phyloP scores from a whole-genome alignment of 73 alveolate genomes.

The Symbiodinium pilosum region DNA sequence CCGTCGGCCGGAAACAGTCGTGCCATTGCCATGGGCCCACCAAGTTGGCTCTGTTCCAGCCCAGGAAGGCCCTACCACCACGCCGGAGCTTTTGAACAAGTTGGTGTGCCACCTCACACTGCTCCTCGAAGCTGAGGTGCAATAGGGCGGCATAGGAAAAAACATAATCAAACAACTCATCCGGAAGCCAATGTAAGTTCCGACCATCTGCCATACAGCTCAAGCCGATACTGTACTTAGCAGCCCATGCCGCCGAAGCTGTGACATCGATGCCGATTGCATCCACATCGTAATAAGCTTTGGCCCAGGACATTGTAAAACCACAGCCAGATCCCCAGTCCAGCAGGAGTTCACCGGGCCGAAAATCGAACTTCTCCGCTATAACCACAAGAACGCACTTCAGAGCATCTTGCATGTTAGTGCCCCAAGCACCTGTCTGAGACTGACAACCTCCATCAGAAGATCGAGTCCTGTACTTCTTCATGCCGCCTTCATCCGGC shows the following conservation, averaged over 20 bases:
- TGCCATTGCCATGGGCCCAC: neutral
- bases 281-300: neutral
- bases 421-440: neutral
- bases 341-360: neutral
- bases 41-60: neutral
- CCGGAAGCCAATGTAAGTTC: neutral
- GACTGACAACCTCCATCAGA: neutral
- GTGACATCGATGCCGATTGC: neutral
- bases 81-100: neutral
- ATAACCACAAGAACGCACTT: neutral
- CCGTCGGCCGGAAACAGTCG: neutral
- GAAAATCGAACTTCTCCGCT: neutral
- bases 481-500: neutral
- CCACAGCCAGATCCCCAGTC: slow-evolving; percentile 1
- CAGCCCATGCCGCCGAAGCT: neutral
- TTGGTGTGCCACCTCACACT: slow-evolving; percentile 4
- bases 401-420: neutral
- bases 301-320: neutral
- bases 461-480: neutral
- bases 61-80: neutral
- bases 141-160: neutral
- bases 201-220: slow-evolving; percentile 4
- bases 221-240: neutral
- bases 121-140: neutral
- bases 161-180: neutral